Percentiles rank a stretch among this genome's conserved stretches.
Conservation (phyloP, 2,329 filamentous ascomycete species). For the Fusarium verticillioides region DNA sequence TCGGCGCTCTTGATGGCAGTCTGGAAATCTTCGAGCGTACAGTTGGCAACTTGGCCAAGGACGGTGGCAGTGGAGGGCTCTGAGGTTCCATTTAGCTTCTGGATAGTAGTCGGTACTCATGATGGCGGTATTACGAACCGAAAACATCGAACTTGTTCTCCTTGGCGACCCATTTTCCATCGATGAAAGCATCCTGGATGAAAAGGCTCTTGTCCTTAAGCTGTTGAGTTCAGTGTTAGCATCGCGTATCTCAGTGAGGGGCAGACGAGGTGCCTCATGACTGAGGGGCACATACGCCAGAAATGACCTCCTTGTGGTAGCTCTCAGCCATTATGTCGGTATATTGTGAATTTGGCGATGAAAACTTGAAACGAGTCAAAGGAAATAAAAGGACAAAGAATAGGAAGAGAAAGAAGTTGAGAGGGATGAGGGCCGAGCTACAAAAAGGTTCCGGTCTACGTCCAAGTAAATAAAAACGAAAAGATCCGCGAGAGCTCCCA, state of each 20-base stretch:
- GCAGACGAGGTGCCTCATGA: slow-evolving; percentile 26
- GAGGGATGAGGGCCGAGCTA: neutral
- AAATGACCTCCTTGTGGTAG: slow-evolving; percentile 45
- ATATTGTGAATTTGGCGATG: neutral
- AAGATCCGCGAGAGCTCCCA: slow-evolving; percentile 30
- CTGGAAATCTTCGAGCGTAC: slow-evolving; percentile 43
- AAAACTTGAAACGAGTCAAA: slow-evolving; percentile 19
- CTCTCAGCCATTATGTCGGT: slow-evolving; percentile 42
- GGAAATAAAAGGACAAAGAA: neutral
- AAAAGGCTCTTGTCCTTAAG: slow-evolving; percentile 45
- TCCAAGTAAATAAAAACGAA: slow-evolving; percentile 23
- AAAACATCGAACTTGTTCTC: slow-evolving; percentile 47
- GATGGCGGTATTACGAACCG: slow-evolving; percentile 25
- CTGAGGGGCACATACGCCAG: slow-evolving; percentile 39
- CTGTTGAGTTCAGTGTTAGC: slow-evolving; percentile 33
- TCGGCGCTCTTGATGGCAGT: slow-evolving; percentile 44
- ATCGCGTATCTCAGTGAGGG: neutral
- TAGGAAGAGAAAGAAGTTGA: neutral
- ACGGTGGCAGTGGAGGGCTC: slow-evolving; percentile 45
- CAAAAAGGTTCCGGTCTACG: slow-evolving; percentile 8
- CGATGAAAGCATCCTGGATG: slow-evolving; percentile 45
- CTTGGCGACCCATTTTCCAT: slow-evolving; percentile 44
- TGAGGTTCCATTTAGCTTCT: slow-evolving; percentile 16
- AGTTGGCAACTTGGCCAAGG: slow-evolving; percentile 44
- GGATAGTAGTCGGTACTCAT: neutral